These are phyloP conservation scores for Tolypocladium ophioglossoides DNA, from an alignment of 2,329 filamentous ascomycete species.

Conservation along the genomic window DNA sequence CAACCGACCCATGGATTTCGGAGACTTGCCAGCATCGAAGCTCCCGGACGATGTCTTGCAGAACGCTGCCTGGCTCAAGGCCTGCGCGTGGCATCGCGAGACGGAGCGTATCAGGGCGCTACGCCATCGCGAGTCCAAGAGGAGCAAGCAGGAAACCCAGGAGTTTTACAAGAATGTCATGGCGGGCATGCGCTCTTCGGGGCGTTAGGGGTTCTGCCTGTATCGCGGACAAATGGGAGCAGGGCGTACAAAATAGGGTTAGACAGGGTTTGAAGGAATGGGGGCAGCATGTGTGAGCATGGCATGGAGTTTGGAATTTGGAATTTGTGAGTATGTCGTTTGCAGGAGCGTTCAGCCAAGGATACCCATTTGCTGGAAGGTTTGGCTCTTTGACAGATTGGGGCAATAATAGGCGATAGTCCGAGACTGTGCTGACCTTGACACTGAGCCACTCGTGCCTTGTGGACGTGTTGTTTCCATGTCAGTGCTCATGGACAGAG, in stretches of 20 bases:
- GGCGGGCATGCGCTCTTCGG: neutral
- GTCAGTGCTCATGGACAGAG: neutral
- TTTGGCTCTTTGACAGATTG: neutral
- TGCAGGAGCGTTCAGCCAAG: neutral
- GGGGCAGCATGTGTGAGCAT: neutral
- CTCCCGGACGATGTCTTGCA: conserved; percentile 33
- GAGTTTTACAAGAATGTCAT: conserved; percentile 9
- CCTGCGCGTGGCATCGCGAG: conserved; percentile 25
- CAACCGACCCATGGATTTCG: conserved; percentile 22
- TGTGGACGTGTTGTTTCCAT: neutral
- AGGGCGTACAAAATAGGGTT: neutral
- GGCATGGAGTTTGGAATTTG: neutral
- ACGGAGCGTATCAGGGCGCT: neutral
- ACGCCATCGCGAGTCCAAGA: conserved; percentile 6
- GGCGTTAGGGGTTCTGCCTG: neutral
- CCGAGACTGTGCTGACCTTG: neutral
- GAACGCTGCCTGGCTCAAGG: conserved; percentile 34
- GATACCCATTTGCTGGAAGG: neutral
- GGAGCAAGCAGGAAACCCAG: conserved; percentile 11
- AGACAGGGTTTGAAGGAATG: no score
- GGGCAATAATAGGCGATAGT: neutral
- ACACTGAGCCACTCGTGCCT: neutral
- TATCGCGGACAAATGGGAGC: neutral
- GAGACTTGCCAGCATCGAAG: conserved; percentile 24
- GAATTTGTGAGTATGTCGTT: neutral